These are phyloP conservation scores for Carex scoparia DNA, from an alignment of 176 grass and related monocot species.

Conservation along the genomic window DNA sequence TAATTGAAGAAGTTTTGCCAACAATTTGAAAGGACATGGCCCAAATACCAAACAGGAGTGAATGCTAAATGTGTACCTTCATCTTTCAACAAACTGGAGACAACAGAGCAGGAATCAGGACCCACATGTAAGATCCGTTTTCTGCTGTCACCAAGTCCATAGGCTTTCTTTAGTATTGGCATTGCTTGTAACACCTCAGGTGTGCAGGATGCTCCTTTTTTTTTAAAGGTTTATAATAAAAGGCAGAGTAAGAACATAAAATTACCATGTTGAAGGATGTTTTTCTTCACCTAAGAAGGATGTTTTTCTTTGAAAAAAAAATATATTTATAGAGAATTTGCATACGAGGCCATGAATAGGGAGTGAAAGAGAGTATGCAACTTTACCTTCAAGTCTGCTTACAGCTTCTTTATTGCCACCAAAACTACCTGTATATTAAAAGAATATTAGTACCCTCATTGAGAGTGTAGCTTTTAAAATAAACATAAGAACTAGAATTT, in stretches of 20 bases:
- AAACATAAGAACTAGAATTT: too few relatives aligned
- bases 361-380: background rate
- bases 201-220: constrained; percentile 75
- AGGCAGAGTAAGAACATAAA: constrained; percentile 14
- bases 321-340: background rate
- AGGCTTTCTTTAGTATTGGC: constrained; percentile 81
- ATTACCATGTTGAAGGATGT: background rate
- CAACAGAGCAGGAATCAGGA: constrained; percentile 75
- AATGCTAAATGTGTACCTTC: constrained; percentile 18
- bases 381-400: constrained; percentile 49
- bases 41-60: background rate
- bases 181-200: constrained; percentile 72
- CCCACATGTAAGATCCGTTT: constrained; percentile 81
- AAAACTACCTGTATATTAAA: constrained; percentile 53
- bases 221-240: constrained; percentile 14
- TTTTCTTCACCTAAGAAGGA: background rate
- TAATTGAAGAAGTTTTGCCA: background rate
- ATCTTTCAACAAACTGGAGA: constrained; percentile 85
- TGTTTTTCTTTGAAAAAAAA: background rate
- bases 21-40: background rate
- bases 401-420: constrained; percentile 51
- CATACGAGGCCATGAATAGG: background rate
- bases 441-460: constrained; percentile 7
- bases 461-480: background rate
- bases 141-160: constrained; percentile 41